Evolutionary conservation across 805 yeast species (phyloP).

Genomic region (Ogataea paradorogensis): DNA sequence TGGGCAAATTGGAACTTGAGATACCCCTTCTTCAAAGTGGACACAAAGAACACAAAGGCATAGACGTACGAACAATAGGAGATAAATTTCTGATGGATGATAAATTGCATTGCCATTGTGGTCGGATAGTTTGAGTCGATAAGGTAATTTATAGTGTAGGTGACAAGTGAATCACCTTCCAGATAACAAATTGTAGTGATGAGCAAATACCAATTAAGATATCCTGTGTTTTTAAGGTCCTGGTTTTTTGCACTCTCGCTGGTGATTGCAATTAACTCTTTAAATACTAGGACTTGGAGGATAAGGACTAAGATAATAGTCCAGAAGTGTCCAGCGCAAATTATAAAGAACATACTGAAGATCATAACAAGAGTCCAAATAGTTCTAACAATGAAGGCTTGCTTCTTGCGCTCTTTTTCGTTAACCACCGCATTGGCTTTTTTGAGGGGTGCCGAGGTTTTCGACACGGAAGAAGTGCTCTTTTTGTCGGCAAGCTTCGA

Average conservation of each 20-base stretch:
- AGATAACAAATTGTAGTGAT: slow-evolving; percentile 84
- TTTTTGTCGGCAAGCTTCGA: slow-evolving; percentile 3
- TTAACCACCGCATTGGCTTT: slow-evolving; percentile 25
- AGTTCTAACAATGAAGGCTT: slow-evolving; percentile 82
- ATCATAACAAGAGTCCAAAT: slow-evolving; percentile 95
- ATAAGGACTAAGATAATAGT: slow-evolving; percentile 67
- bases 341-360: slow-evolving; percentile 58
- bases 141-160: slow-evolving; percentile 39
- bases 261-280: slow-evolving; percentile 84
- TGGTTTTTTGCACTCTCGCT: slow-evolving; percentile 76
- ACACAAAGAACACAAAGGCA: slow-evolving; percentile 88
- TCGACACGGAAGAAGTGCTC: slow-evolving; percentile 1
- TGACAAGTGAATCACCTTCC: slow-evolving; percentile 80
- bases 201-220: slow-evolving; percentile 91
- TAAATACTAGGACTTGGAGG: slow-evolving; percentile 81
- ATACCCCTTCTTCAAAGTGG: slow-evolving; percentile 83
- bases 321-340: slow-evolving; percentile 84
- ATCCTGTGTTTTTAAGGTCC: slow-evolving; percentile 75
- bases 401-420: slow-evolving; percentile 66
- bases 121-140: slow-evolving; percentile 30
- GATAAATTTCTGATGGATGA: slow-evolving; percentile 74
- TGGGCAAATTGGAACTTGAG: slow-evolving; percentile 92
- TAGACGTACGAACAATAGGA: slow-evolving; percentile 79
- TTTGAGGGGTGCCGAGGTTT: background rate
- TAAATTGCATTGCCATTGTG: slow-evolving; percentile 26